Base-by-base conservation (phyloP, 2,329 filamentous ascomycete species). In the Phialophora expanda region DNA sequence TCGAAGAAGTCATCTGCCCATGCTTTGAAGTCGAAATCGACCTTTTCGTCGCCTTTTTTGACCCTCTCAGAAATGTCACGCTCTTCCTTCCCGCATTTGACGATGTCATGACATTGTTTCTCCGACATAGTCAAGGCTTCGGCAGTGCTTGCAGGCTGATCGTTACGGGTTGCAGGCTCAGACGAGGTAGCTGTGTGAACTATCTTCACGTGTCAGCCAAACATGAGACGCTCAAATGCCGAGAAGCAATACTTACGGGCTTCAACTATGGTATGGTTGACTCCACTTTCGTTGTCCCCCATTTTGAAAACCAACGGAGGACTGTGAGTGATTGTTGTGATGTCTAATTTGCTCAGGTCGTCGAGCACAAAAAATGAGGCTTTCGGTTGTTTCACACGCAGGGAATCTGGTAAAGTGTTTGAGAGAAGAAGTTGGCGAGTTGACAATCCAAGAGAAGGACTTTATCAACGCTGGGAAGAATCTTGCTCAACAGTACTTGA, bases 11-110 rank as follows among this genome's bases (percentile, higher is more conserved):
- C 48, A 7, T 51, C 48, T 26, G 22, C 46, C n/a, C 46, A 51
- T 22, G n/a, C n/a, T 20, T 51, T 22, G 8, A 51, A 20, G 46
- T 20, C 24, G 24, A 17, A 20, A 3, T 20, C 17, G 24, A 3
- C 46, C 46, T 51, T 51, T 51, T 51, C 26, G 53, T 28, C n/a
- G 17, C 9, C 53, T 11, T 32, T 11, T 34, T 32, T n/a, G 4
- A 8, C 53, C 12, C 1, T 28, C 53, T 30, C 14, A 17, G 34
- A 17, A 38, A 12, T 17, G 2, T 38, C 14, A 17, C 12, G 1
- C 12, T 56, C 53, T 56, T 56, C 11, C 8, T 56, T 56, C n/a
- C 20, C 53, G 53, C 17, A 26, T n/a, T 17, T 56, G 53, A 38
- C 4, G 34, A 1, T 14, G 34, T 17, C 34, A 38, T 38, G 34